Base-by-base conservation (phyloP, 2,329 filamentous ascomycete genomes). In the Trichoderma semiorbis region DNA sequence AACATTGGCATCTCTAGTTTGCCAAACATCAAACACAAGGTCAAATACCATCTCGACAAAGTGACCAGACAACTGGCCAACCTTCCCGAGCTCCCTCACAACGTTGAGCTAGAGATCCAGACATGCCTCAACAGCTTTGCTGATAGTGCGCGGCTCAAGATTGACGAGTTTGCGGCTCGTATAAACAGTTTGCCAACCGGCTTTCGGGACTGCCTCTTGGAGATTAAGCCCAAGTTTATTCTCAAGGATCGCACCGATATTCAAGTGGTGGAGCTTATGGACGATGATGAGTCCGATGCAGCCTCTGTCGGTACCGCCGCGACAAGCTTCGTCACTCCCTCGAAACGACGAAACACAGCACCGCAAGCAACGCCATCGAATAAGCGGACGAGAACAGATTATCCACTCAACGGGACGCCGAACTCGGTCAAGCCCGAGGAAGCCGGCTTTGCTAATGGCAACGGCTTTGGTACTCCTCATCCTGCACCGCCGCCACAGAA, bases 11-110 rank as follows among this genome's bases (percentile, higher is more conserved):
- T 1, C 73, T 28, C 5, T 12, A 85, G 84, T 47, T 50, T 92
- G 80, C 75, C 90, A 76, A 78, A 86, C 78, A 83, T 91, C 80
- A 81, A 88, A 72, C 80, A 81, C 1, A 90, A 90, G 62, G 82
- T 89, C 0, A 81, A 85, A 5, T 74, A 76, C 0, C 83, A 87
- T 6, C 84, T 92, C 0, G 73, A 80, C 0, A 78, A 83, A 0
- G 88, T 94, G 2, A 83, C 88, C 1, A 75, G 77, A 0, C 82
- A 91, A 70, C 84, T 97, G 0, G 74, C 78, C 0, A 81, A 80
- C 0, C 85, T 95, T 0, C 92, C 92, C 0, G 91, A 93, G 47
- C 86, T 93, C 0, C 91, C 92, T 0, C 80, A 83, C 0, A 93
- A 94, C 57, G 87, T 94, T 0, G 86, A 90, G n/a, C 83, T 90